Evolutionary conservation across 2,329 filamentous ascomycete species (phyloP), one percentile per base, ranked within the genome.

Genomic region (Aspergillus floridensis): DNA sequence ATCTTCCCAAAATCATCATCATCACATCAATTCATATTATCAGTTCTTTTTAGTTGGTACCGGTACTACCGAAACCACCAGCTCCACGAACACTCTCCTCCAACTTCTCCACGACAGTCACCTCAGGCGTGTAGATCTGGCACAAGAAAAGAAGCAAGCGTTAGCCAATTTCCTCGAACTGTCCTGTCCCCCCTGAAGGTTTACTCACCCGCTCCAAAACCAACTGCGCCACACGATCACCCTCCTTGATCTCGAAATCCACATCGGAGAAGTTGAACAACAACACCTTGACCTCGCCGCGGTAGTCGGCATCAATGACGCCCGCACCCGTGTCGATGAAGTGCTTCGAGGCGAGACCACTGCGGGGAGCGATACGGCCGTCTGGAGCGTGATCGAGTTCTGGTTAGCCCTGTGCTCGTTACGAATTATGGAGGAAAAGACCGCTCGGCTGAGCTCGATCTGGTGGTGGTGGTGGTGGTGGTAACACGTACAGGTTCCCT

Each of bases 241-340:
- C 93, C 72, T 89, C 87, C 71, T 89, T 88, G 66, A 99, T 82
- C 49, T 79, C 82, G 72, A 96, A 98, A 74, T 96, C 92, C 46
- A 79, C 78, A 53, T 96, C 92, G 54, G 84, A 84, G 76, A 96
- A 88, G 80, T 99, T 99, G 77, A 98, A 98, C 55, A 99, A 85
- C 66, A 99, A 83, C 26, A 99, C 90, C 82, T 96, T 96, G 70
- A 99, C 89, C 67, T 90, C 90, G 21, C 95, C 95, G 38, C 95
- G 86, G 81, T 99, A 99, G 78, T 99, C 95, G 35, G 93, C 93
- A 76, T 99, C 95, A 69, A 99, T 98, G 65, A 99, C 95, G 57
- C 95, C 95, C 0, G 95, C 95, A 63, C 96, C 92, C 0, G 91
- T 95, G 76, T 97, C 92, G 74, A 99, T 98, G 79, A 93, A 95